These are phyloP conservation scores for Fistulinella cinereoalba DNA, from an alignment of 1,284 basidiomycete species.

Conservation along the genomic window DNA sequence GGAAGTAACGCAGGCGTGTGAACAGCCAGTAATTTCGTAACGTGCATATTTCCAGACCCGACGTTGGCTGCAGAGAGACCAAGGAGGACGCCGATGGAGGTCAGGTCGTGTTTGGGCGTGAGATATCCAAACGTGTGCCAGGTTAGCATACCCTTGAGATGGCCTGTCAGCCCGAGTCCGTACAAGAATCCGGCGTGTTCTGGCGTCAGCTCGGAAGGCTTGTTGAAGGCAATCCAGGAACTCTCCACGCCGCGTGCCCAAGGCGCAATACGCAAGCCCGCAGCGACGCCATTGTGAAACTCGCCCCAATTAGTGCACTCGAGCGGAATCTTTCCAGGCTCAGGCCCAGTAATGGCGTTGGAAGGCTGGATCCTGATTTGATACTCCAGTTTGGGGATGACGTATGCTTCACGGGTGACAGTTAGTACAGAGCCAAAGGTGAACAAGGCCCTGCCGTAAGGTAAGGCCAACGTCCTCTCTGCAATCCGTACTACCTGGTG, in stretches of 20 bases:
- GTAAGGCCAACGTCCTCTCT: slow-evolving; percentile 81
- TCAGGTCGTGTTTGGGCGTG: slow-evolving; percentile 92
- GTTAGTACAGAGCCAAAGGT: slow-evolving; percentile 75
- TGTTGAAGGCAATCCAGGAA: slow-evolving; percentile 93
- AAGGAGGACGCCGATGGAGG: slow-evolving; percentile 89
- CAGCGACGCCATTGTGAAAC: slow-evolving; percentile 96
- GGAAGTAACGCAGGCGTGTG: slow-evolving; percentile 93
- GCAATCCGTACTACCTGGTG: slow-evolving; percentile 74
- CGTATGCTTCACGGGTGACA: slow-evolving; percentile 72
- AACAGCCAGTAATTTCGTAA: slow-evolving; percentile 89
- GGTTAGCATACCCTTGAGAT: slow-evolving; percentile 82
- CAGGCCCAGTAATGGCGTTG: slow-evolving; percentile 61
- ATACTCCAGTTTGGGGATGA: slow-evolving; percentile 80
- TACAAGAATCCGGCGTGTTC: slow-evolving; percentile 95
- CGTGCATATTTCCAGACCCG: slow-evolving; percentile 83
- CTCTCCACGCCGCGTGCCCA: slow-evolving; percentile 79
- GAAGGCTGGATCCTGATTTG: slow-evolving; percentile 70
- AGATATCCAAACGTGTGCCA: slow-evolving; percentile 92
- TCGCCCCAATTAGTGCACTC: slow-evolving; percentile 90
- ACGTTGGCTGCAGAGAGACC: slow-evolving; percentile 90
- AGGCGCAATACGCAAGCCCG: slow-evolving; percentile 80
- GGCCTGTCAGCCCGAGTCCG: slow-evolving; percentile 89
- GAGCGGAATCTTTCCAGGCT: slow-evolving; percentile 58
- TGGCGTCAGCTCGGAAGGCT: slow-evolving; percentile 79
- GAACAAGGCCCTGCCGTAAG: slow-evolving; percentile 86